Conservation (phyloP, 2,329 filamentous ascomycete species). For the Nothomitra cinnamomea region DNA sequence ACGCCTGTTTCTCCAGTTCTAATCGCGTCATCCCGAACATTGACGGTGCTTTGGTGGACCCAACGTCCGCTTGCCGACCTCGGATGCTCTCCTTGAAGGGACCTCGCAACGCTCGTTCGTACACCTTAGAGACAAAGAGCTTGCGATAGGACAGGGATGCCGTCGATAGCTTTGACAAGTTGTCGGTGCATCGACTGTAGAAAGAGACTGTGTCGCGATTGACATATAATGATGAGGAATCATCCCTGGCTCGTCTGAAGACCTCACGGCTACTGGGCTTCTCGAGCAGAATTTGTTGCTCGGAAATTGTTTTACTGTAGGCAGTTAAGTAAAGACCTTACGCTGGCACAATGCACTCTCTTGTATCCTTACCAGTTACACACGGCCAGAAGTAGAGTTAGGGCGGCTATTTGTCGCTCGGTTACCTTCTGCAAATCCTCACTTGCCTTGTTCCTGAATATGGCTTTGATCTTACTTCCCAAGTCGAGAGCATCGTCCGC, state of each 20-base stretch:
- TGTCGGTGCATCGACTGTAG: background rate
- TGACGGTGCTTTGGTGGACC: too few relatives aligned
- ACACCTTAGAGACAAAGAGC: background rate
- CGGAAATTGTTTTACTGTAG: conserved; percentile 8
- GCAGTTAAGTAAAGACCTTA: too few relatives aligned
- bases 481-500: conserved; percentile 2
- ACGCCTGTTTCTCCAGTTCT: background rate
- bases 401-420: conserved; percentile 10
- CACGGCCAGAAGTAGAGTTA: conserved; percentile 11
- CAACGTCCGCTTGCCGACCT: background rate
- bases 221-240: background rate
- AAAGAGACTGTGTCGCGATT: background rate
- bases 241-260: background rate
- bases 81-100: background rate
- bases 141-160: background rate
- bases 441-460: conserved; percentile 7
- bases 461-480: conserved; percentile 5
- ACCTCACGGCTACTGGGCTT: background rate
- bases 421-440: conserved; percentile 10
- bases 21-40: too few relatives aligned
- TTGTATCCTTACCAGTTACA: conserved; percentile 10
- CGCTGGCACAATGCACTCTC: background rate
- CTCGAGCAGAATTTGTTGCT: conserved; percentile 6
- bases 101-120: background rate
- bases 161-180: background rate